A percentile compares a stretch with the other conserved stretches of the same genome.
These are phyloP conservation scores for Odonthalia washingtoniensis DNA, from an alignment of 31 red algal species.

Conservation along the genomic window DNA sequence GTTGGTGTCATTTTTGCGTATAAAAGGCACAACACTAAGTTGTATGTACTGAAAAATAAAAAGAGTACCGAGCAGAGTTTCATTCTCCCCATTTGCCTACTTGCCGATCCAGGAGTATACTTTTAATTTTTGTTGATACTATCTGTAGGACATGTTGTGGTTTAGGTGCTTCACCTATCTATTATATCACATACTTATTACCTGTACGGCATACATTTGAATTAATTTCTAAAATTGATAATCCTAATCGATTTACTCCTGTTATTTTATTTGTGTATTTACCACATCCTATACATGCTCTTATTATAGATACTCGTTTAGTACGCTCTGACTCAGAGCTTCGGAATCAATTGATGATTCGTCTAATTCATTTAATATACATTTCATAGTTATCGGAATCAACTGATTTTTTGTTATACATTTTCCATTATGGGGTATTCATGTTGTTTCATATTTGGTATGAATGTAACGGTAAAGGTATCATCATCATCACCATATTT, in stretches of 20 bases:
- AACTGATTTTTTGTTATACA: constrained; percentile 19
- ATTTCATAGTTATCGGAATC: neutral
- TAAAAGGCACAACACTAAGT: no score
- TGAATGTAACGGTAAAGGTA: neutral
- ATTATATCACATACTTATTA: constrained; percentile 60
- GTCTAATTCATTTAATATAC: neutral
- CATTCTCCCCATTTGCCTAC: no score
- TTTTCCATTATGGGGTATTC: neutral
- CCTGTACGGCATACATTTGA: constrained; percentile 62
- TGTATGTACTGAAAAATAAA: no score
- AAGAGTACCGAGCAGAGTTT: no score
- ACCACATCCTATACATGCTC: constrained; percentile 61
- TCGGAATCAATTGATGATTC: neutral
- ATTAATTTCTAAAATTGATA: constrained; percentile 80
- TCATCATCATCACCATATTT: neutral
- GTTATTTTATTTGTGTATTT: constrained; percentile 65
- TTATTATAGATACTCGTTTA: constrained; percentile 59
- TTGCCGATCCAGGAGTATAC: no score
- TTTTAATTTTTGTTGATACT: no score
- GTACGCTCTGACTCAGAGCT: no score
- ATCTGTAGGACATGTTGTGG: constrained; percentile 66
- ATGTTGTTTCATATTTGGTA: neutral
- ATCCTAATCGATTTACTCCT: constrained; percentile 57
- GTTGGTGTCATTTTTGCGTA: no score
- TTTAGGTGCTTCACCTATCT: constrained; percentile 53